Evolutionary conservation across 495 filamentous ascomycete species (phyloP), one percentile per base, ranked within the genome.

Genomic region (Chaetomium tenue): DNA sequence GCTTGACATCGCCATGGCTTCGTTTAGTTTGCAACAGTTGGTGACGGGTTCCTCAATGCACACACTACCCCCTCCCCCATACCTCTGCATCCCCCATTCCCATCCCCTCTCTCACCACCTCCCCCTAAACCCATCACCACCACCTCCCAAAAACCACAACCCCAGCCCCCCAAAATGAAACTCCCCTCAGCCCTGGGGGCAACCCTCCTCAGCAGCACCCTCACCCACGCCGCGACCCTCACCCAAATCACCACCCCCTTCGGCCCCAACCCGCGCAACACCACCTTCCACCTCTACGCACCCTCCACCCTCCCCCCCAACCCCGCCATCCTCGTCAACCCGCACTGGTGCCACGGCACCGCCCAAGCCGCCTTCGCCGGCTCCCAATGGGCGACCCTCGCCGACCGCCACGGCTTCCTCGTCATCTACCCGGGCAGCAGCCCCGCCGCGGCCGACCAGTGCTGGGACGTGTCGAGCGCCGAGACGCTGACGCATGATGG

Each of bases 241-340:
- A 66, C 70, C 15, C 64, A 76, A 60, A 65, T 81, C 39, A 75
- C 72, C 9, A 68, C 72, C 5, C 44, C 71, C 57, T 75, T 82
- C 63, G 80, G 81, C 0, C 63, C 71, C 52, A 85, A 85, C 65
- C 84, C 83, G 13, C 78, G 76, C 47, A 79, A 82, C 57, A 79
- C 81, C 20, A 72, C 70, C 22, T 83, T 85, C 71, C 83, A 82
- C 74, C 82, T 85, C 68, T 86, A 82, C 71, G 77, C 85, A 25
- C 83, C 84, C 4, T 75, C 78, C 55, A 76, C 72, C 22, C 75
- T 87, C 0, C 76, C 82, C 9, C n/a, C 74, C 2, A 81, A 73
- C 8, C 83, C 85, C 0, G 77, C 82, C 30, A 77, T 87, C 63
- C 75, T 87, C 39, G 84, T 86, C 5, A 84, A 82, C 57, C 82